Conservation (phyloP, 208 protist species). For the Leishmania arabica region DNA sequence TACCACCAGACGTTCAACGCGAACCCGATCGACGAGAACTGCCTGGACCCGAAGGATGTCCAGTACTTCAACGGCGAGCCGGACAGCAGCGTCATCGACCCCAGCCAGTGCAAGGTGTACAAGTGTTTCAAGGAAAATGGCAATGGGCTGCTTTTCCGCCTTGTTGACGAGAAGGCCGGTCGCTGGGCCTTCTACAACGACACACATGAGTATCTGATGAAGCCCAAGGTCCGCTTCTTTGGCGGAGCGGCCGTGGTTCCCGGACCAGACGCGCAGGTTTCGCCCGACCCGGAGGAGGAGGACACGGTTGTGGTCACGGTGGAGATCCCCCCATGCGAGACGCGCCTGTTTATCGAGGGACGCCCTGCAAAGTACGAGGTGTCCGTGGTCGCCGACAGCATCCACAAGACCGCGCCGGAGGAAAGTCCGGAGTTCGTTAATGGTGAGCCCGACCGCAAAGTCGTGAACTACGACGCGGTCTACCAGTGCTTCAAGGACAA, state of each 20-base stretch:
- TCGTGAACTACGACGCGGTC: conserved; percentile 55
- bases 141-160: conserved; percentile 85
- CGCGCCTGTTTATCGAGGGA: conserved; percentile 59
- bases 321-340: conserved; percentile 56
- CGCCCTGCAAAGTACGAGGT: conserved; percentile 61
- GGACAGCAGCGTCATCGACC: conserved; percentile 38
- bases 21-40: conserved; percentile 50
- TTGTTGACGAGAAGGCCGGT: conserved; percentile 62
- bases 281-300: conserved; percentile 41
- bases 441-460: conserved; percentile 40
- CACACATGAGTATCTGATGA: conserved; percentile 72
- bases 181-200: conserved; percentile 90
- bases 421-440: conserved; percentile 54
- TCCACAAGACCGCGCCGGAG: conserved; percentile 44
- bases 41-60: conserved; percentile 39
- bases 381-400: conserved; percentile 51
- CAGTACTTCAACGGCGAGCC: conserved; percentile 63
- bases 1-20: conserved; percentile 71
- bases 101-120: conserved; percentile 53
- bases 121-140: conserved; percentile 69
- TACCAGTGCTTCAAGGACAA: conserved; percentile 71
- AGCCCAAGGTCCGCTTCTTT: conserved; percentile 55
- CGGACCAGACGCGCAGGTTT: conserved; percentile 35
- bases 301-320: conserved; percentile 54
- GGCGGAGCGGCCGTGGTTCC: conserved; percentile 38